Evolutionary conservation across 2,329 filamentous ascomycete genomes (phyloP).

Genomic region (Drechslerella dactyloides): DNA sequence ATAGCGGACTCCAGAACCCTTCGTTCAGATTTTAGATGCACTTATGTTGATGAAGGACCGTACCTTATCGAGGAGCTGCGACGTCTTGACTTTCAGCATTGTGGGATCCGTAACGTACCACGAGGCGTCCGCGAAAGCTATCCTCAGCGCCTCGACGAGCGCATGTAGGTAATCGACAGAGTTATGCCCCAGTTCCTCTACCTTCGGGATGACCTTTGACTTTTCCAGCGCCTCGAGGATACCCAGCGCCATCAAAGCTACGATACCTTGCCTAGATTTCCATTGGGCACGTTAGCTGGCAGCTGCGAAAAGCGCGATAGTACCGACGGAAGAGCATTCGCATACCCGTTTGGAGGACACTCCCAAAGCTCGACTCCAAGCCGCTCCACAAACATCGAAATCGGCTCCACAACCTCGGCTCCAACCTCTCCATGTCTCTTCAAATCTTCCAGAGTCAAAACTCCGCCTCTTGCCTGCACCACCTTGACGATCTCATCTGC

Average conservation of each 20-base stretch:
- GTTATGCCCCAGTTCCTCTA: slow-evolving; percentile 73
- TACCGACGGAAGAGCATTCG: not conserved
- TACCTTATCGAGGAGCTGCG: slow-evolving; percentile 73
- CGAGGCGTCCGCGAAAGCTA: slow-evolving; percentile 84
- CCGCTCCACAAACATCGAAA: slow-evolving; percentile 66
- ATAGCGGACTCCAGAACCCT: slow-evolving; percentile 61
- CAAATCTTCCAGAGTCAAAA: slow-evolving; percentile 79
- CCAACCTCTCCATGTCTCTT: slow-evolving; percentile 74
- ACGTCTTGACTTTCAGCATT: slow-evolving; percentile 71
- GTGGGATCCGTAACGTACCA: slow-evolving; percentile 92
- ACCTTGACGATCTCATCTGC: slow-evolving; percentile 82
- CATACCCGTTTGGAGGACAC: slow-evolving; percentile 84
- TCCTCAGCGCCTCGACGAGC: slow-evolving; percentile 83
- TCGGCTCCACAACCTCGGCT: slow-evolving; percentile 81
- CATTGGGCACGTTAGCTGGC: not conserved
- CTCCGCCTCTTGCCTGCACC: slow-evolving; percentile 75
- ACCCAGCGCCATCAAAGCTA: slow-evolving; percentile 90
- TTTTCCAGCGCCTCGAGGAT: slow-evolving; percentile 87
- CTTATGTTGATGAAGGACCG: too few relatives aligned
- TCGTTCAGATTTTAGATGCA: slow-evolving; percentile 56
- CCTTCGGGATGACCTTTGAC: slow-evolving; percentile 74
- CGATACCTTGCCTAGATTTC: slow-evolving; percentile 75
- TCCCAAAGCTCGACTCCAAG: slow-evolving; percentile 80
- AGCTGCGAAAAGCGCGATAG: not conserved
- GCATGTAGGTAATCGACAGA: slow-evolving; percentile 77